Evolutionary conservation across 2,329 filamentous ascomycete species (phyloP), one percentile per base, ranked within the genome.

Genomic region (Botrytis medusae): DNA sequence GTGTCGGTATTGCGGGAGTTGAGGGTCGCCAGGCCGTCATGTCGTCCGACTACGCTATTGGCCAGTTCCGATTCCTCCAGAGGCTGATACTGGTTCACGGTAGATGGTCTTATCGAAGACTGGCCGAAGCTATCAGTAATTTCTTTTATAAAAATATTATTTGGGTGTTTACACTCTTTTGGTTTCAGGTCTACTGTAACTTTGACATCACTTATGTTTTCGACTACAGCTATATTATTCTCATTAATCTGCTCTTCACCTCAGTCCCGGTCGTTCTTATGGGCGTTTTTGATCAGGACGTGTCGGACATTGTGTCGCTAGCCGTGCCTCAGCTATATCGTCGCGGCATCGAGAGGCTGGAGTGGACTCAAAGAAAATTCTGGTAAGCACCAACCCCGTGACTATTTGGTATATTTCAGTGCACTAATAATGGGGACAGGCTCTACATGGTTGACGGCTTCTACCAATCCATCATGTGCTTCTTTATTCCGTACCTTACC

Each of bases 111-210:
- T 99, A 99, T 84, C 90, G 95, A 70, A 90, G 96, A 78, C 85
- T 99, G 82, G 94, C 92, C 42, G 96, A 99, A 85, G 93, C 92
- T 63, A 97, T 97, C 79, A 93, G 94, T 82, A 99, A 98, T 83
- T 99, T 99, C 87, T 99, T 99, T 86, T 99, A 98, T 89, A 99
- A 99, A 92, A 99, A 98, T 85, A 92, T 99, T 83, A 92, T 98
- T 70, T 99, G 96, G 96, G 96, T 94, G 0, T 95, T 98, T 81
- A 89, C 92, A 62, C 92, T 99, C 73, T 98, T 98, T 87, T 98
- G 95, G 95, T 99, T 93, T 83, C 94, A 97, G 81, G 93, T 97
- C 72, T 99, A 92, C 83, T 94, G 93, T 86, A 92, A 97, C 83
- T 98, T 97, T 82, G 96, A 99, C 84, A 94, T 95, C 82, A 95